phyloP scores from a whole-genome alignment of 495 filamentous ascomycete species.

The Margaritispora aquatica region DNA sequence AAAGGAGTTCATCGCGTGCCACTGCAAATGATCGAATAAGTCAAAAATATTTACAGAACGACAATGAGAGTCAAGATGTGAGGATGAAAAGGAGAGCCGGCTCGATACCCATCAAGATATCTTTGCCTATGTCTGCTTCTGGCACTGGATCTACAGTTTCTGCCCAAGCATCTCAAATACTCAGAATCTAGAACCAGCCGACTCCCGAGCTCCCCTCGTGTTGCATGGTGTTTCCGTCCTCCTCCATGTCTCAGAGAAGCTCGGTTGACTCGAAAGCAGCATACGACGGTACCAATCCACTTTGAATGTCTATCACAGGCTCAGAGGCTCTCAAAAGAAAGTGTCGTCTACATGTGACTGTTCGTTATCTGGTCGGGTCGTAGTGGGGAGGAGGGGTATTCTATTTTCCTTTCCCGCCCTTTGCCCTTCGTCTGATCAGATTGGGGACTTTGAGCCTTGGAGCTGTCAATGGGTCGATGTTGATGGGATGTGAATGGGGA shows the following conservation, averaged over 20 bases:
- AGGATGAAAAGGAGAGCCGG: background rate
- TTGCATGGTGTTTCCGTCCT: background rate
- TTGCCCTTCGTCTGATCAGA: background rate
- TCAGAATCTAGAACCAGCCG: background rate
- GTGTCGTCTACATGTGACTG: background rate
- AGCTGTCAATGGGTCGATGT: too few species aligned
- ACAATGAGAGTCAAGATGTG: background rate
- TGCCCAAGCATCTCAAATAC: background rate
- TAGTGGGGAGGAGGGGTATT: background rate
- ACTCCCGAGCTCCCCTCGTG: background rate
- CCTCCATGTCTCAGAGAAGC: background rate
- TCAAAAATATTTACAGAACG: background rate
- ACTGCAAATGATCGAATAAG: background rate
- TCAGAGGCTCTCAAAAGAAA: background rate
- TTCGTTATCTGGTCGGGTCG: background rate
- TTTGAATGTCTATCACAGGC: background rate
- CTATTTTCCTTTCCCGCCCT: background rate
- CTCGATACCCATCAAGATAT: background rate
- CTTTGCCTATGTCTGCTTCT: background rate
- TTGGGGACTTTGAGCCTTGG: background rate
- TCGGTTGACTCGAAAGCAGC: background rate
- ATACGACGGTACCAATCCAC: background rate
- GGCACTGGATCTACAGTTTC: background rate
- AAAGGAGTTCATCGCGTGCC: background rate
- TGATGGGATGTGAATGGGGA: too few species aligned